Evolutionary conservation across 2,329 filamentous ascomycete species (phyloP), one percentile per base, ranked within the genome.

Genomic region (Sporothrix pallida): DNA sequence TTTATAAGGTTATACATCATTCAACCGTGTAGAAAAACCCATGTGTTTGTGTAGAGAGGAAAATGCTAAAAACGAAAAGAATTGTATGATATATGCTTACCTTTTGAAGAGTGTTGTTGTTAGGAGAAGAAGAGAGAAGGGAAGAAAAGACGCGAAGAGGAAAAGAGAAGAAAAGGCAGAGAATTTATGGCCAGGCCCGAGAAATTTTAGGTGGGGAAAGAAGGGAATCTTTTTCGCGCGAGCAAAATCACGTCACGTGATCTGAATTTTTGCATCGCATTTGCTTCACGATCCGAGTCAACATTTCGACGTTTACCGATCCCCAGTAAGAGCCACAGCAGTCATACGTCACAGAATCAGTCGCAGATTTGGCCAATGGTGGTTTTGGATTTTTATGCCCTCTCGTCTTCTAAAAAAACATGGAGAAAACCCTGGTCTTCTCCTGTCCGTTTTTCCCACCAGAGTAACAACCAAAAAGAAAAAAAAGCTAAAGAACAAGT

Each of bases 1-100:
- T 63, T 72, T 71, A 60, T 62, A 62, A 13, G 7, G 31, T 70
- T 69, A 77, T 80, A 44, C 81, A 81, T 83, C 81, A 82, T 77
- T 46, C 72, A 76, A 78, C 65, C 65, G 48, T 56, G 7, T 17
- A 56, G 10, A n/a, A 48, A 44, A 44, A 52, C 31, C 31, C 31
- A 37, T 6, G 31, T 37, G 31, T 37, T 37, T 6, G 31, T 56
- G 46, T 17, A 37, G 17, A 26, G 31, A 26, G 48, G 44, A n/a
- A 71, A 26, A 37, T n/a, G n/a, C 15, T 9, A 17, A 26, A 54
- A 54, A 48, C 17, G 10, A 56, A 17, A 52, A 54, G 0, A 71
- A 54, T 31, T n/a, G 50, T 17, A 23, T 44, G 37, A 44, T 60
- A 37, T 20, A 17, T 46, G 54, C 69, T 62, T 62, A 71, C 69